A percentile compares a stretch with the other conserved stretches of the same genome.
These are phyloP conservation scores for Gigaspora rosea DNA, from an alignment of 192 early-diverging fungal genomes.

Conservation along the genomic window DNA sequence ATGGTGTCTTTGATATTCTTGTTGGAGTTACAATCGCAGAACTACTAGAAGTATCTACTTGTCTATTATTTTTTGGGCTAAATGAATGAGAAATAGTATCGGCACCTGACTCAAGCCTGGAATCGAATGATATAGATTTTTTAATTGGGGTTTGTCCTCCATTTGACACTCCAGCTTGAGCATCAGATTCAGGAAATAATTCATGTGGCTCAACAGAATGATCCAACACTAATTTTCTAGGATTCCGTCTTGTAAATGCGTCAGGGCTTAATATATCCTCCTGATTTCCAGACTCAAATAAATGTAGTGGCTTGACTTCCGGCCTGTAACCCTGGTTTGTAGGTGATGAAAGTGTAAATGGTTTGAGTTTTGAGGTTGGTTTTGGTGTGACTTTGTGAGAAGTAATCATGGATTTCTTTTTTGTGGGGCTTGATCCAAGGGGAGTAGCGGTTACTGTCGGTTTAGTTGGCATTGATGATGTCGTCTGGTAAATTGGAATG, in stretches of 20 bases:
- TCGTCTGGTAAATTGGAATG: no score
- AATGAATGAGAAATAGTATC: neutral
- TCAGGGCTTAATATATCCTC: conserved; percentile 60
- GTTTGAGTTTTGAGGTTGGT: conserved; percentile 66
- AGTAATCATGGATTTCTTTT: conserved; percentile 42
- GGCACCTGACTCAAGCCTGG: neutral
- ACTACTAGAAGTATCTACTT: neutral
- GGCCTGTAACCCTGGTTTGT: conserved; percentile 22
- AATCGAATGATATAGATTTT: neutral
- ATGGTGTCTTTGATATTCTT: neutral
- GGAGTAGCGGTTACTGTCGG: no score
- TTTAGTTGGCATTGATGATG: no score
- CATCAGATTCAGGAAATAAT: neutral
- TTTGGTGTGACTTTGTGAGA: conserved; percentile 77
- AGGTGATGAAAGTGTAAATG: conserved; percentile 45
- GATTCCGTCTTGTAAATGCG: conserved; percentile 63
- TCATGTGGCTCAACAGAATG: neutral
- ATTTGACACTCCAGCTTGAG: neutral
- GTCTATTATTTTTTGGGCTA: neutral
- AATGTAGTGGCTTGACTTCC: conserved; percentile 6
- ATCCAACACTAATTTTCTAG: conserved; percentile 68
- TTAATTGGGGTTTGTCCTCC: neutral
- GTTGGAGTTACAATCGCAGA: neutral
- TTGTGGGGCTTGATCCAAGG: no score
- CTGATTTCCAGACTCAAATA: conserved; percentile 43